These are phyloP conservation scores for Erythrobasidium yunnanense DNA, from an alignment of 768 basidiomycete species.

Conservation along the genomic window DNA sequence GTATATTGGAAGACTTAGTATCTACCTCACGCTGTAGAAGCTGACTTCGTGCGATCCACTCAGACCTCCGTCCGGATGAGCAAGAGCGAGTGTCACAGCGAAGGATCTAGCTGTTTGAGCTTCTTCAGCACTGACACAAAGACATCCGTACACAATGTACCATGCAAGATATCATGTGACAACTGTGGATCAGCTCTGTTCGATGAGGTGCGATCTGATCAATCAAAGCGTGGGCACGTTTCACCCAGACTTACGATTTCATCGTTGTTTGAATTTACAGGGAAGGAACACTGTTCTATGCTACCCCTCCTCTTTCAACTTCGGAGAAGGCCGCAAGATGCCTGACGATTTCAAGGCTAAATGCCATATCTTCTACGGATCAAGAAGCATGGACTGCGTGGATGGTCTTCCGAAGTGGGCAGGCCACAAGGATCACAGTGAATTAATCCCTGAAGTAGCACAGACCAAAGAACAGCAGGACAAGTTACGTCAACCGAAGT, in stretches of 20 bases:
- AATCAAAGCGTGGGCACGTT: too few relatives aligned
- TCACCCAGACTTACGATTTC: too few relatives aligned
- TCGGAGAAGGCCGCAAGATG: constrained; percentile 7
- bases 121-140: constrained; percentile 20
- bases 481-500: constrained; percentile 15
- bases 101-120: neutral
- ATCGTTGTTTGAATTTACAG: neutral
- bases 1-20: neutral
- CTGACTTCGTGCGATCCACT: neutral
- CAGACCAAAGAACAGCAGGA: constrained; percentile 19
- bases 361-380: constrained; percentile 24
- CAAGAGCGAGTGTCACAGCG: constrained; percentile 8
- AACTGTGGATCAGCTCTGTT: constrained; percentile 24
- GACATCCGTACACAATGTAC: constrained; percentile 12
- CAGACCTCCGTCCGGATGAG: constrained; percentile 21
- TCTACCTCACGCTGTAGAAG: neutral
- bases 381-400: neutral
- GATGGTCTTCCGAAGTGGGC: constrained; percentile 25
- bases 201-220: constrained; percentile 5
- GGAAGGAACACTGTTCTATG: constrained; percentile 19
- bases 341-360: constrained; percentile 25
- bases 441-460: constrained; percentile 21
- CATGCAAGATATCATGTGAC: constrained; percentile 19
- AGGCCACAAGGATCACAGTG: constrained; percentile 16
- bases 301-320: constrained; percentile 16